These are phyloP conservation scores for Hortiboletus rubellus DNA, from an alignment of 1,284 basidiomycete genomes.

Conservation along the genomic window DNA sequence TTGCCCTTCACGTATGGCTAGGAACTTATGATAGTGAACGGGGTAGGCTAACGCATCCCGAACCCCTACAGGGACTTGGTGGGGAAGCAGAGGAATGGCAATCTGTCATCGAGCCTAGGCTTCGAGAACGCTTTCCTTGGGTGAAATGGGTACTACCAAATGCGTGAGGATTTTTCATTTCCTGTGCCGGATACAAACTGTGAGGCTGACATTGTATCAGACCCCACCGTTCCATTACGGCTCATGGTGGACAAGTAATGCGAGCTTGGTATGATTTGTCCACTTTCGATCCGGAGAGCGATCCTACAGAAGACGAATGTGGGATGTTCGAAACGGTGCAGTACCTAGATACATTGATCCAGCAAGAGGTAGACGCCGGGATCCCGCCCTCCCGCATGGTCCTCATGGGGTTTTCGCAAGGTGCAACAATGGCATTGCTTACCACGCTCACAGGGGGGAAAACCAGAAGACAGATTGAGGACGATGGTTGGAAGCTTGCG, in stretches of 20 bases:
- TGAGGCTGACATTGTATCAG: not conserved
- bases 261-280: slow-evolving; percentile 5
- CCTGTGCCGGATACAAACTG: not conserved
- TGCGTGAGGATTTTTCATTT: slow-evolving; percentile 2
- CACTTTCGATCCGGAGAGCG: slow-evolving; percentile 3
- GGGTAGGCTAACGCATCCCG: not conserved
- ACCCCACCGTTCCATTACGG: not conserved
- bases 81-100: not conserved
- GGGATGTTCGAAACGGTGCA: slow-evolving; percentile 2
- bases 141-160: slow-evolving; percentile 4
- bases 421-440: slow-evolving; percentile 7
- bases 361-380: slow-evolving; percentile 6
- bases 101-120: not conserved
- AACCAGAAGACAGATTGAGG: not conserved
- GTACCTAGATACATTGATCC: not conserved
- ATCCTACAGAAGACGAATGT: slow-evolving; percentile 3
- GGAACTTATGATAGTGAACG: not conserved
- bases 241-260: not conserved
- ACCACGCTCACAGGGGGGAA: slow-evolving; percentile 1
- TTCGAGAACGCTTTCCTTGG: slow-evolving; percentile 1
- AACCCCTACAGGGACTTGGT: slow-evolving; percentile 4
- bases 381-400: not conserved
- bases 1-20: not conserved
- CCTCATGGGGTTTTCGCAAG: slow-evolving; percentile 7
- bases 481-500: slow-evolving; percentile 4